Percentiles rank a stretch among this genome's conserved stretches.
These are phyloP conservation scores for Pulveroboletus sp. DNA, from an alignment of 768 basidiomycete genomes.

Conservation along the genomic window DNA sequence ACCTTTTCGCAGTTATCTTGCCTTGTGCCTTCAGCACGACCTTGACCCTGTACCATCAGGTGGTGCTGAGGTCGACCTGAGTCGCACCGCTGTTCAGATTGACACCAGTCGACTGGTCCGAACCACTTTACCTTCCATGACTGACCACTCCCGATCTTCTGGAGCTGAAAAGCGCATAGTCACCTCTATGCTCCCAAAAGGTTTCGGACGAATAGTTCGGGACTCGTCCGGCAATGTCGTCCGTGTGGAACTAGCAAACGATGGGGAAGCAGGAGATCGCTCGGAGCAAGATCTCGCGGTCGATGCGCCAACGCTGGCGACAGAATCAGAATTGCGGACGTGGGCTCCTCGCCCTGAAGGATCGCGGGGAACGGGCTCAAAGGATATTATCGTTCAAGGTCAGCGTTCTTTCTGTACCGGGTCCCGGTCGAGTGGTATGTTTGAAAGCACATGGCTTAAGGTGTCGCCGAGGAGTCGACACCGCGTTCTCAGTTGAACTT, in stretches of 20 bases:
- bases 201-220: constrained; percentile 77
- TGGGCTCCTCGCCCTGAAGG: constrained; percentile 14
- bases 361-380: background rate
- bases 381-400: constrained; percentile 29
- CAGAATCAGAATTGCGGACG: constrained; percentile 14
- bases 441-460: background rate
- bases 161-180: constrained; percentile 14
- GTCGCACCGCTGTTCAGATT: background rate
- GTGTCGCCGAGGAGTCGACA: constrained; percentile 1
- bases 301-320: constrained; percentile 31
- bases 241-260: constrained; percentile 58
- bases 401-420: constrained; percentile 16
- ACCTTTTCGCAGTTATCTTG: constrained; percentile 53
- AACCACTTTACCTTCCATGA: background rate
- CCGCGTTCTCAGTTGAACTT: background rate
- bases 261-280: constrained; percentile 34
- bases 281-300: constrained; percentile 33
- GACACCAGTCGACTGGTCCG: background rate
- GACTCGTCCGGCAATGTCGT: constrained; percentile 75
- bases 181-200: constrained; percentile 43
- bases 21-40: constrained; percentile 66
- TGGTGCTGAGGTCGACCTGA: constrained; percentile 49
- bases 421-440: background rate
- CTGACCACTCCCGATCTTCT: background rate
- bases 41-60: constrained; percentile 67